Base-by-base conservation (phyloP, 345 rosid species). In the Clarkia xantiana region DNA sequence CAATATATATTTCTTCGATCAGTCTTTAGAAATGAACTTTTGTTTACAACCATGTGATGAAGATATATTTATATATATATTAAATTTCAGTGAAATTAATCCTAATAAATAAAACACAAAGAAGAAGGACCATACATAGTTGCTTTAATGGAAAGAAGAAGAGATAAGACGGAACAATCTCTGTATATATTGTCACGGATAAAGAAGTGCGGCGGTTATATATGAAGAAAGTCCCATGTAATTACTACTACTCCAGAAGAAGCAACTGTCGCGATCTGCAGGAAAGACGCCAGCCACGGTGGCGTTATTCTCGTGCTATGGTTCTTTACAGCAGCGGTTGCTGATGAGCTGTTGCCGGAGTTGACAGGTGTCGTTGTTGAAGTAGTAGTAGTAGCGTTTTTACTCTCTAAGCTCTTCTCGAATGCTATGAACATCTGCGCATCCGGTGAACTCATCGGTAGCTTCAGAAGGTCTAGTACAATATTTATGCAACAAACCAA, bases 381-480 rank as follows among this genome's bases (percentile, higher is more conserved):
- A 40, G 55, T 4, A 15, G 6, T 15, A 10, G 10, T 1, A 11
- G 63, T 10, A 14, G 57, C 49, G 38, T 25, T 15, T 6, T 44
- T 54, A n/a, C 39, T 60, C 53, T 63, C 65, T 7, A 67, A 53
- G 48, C 69, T 50, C 57, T 62, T 81, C 62, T 71, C 78, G 61
- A 76, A 76, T 49, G 62, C 76, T 39, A 70, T 71, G 40, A 81
- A 84, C 40, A 72, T 48, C 77, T 73, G 75, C 2, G 97, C 94
- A 14, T 75, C 71, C 9, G 78, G 45, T 0, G 97, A 88, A 65
- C 56, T 76, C 6, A 79, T 86, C 23, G 84, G 18, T 50, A 88
- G 43, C 65, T 74, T 86, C 51, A 88, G 64, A 49, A 88, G 25
- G 17, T 75, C 94, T 88, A 69, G 25, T 22, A 22, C n/a, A 22